A percentile compares a stretch with the other conserved stretches of the same genome.
Conservation (phyloP, 1,284 basidiomycete species). For the Ganoderma sinense region DNA sequence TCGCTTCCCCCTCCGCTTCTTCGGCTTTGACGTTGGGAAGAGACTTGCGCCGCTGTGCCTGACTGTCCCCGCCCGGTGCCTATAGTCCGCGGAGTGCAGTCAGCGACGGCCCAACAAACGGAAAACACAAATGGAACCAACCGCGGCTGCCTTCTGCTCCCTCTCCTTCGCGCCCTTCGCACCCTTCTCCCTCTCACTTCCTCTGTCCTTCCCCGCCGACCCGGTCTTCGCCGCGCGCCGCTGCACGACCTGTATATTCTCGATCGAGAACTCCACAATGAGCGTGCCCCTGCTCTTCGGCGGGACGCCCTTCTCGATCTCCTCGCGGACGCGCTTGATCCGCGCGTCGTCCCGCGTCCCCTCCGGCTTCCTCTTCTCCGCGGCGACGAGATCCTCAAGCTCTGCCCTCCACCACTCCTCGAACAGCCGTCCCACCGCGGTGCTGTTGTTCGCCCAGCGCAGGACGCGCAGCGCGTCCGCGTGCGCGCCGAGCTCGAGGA, state of each 20-base stretch:
- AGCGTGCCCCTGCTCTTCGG: slow-evolving; percentile 67
- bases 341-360: slow-evolving; percentile 56
- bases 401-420: slow-evolving; percentile 88
- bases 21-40: slow-evolving; percentile 34
- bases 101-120: slow-evolving; percentile 6
- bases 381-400: slow-evolving; percentile 71
- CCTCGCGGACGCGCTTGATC: slow-evolving; percentile 66
- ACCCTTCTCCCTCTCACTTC: slow-evolving; percentile 13
- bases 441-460: slow-evolving; percentile 94
- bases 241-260: slow-evolving; percentile 90
- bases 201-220: slow-evolving; percentile 1
- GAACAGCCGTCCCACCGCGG: slow-evolving; percentile 68
- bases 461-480: slow-evolving; percentile 91
- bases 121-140: slow-evolving; percentile 13
- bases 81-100: slow-evolving; percentile 23
- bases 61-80: slow-evolving; percentile 25
- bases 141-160: slow-evolving; percentile 36
- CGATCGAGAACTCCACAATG: slow-evolving; percentile 92
- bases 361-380: slow-evolving; percentile 57
- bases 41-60: slow-evolving; percentile 25
- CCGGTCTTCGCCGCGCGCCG: slow-evolving; percentile 58
- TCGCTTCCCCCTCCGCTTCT: slow-evolving; percentile 27
- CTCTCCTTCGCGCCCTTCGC: slow-evolving; percentile 33
- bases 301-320: slow-evolving; percentile 57
- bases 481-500: slow-evolving; percentile 90